Evolutionary conservation across 2,329 filamentous ascomycete species (phyloP).

Genomic region (Kalmusia sp.): DNA sequence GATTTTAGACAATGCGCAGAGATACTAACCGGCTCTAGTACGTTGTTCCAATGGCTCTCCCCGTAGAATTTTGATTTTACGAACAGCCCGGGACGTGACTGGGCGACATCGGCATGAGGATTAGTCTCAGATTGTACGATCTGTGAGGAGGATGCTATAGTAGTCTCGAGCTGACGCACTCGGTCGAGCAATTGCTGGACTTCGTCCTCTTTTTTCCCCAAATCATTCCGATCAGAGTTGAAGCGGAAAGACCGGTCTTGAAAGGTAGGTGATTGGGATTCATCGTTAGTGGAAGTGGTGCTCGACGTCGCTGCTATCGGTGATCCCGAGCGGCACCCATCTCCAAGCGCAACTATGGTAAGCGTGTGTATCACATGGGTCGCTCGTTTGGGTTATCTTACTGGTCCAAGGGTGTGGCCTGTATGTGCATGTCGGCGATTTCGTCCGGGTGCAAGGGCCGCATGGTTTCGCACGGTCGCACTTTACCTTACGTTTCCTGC

Average conservation of each 20-base stretch:
- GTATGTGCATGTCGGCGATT: conserved; percentile 35
- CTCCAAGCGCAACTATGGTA: neutral
- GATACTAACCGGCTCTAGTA: conserved; percentile 40
- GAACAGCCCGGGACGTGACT: conserved; percentile 18
- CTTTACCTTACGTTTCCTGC: conserved; percentile 37
- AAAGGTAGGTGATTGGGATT: neutral
- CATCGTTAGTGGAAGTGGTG: neutral
- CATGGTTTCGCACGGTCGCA: conserved; percentile 37
- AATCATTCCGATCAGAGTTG: neutral
- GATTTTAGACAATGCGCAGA: conserved; percentile 46
- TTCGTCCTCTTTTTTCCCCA: neutral
- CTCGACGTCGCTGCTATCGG: neutral
- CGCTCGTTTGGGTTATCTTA: neutral
- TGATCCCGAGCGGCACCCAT: neutral
- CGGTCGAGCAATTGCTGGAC: conserved; percentile 12
- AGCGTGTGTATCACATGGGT: neutral
- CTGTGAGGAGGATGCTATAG: neutral
- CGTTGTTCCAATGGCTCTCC: conserved; percentile 58
- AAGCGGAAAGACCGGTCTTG: neutral
- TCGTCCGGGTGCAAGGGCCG: conserved; percentile 27
- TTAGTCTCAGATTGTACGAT: neutral
- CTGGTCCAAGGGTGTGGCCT: conserved; percentile 12
- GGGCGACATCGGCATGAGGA: neutral
- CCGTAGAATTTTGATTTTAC: conserved; percentile 64
- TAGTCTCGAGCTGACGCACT: conserved; percentile 15